Conservation (phyloP, 1,284 basidiomycete genomes). For the Rhizopogon hawkerae region DNA sequence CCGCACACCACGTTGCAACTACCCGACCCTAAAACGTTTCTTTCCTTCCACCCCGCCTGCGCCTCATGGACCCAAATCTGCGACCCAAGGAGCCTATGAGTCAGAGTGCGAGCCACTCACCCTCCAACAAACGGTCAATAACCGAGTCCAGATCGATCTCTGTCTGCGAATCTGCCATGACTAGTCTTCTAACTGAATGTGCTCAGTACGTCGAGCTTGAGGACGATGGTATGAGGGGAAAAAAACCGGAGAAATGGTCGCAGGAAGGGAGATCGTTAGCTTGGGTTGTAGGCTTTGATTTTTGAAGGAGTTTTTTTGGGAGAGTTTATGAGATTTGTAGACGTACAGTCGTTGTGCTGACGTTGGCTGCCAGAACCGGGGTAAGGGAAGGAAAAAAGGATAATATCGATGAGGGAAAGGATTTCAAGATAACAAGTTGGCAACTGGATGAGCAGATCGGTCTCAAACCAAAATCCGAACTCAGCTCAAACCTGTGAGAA, state of each 20-base stretch:
- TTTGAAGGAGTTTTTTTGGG: constrained; percentile 17
- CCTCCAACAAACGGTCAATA: constrained; percentile 94
- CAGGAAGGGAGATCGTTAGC: constrained; percentile 19
- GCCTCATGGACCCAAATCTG: constrained; percentile 5
- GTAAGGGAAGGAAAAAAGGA: constrained; percentile 9
- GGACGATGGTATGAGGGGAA: constrained; percentile 15
- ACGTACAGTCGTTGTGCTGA: constrained; percentile 12
- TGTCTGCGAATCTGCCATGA: constrained; percentile 58
- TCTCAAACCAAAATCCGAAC: constrained; percentile 28
- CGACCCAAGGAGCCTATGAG: constrained; percentile 15
- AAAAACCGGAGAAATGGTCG: constrained; percentile 15
- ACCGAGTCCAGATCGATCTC: constrained; percentile 98
- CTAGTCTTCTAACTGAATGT: constrained; percentile 2
- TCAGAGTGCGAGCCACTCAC: constrained; percentile 50
- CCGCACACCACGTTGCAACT: constrained; percentile 2
- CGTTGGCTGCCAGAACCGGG: constrained; percentile 20
- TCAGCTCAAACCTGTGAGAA: constrained; percentile 22
- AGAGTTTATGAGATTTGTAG: constrained; percentile 4
- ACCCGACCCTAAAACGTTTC: not conserved
- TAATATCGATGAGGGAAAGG: constrained; percentile 28
- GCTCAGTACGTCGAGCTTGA: constrained; percentile 12
- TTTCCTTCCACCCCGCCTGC: constrained; percentile 3
- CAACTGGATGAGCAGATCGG: constrained; percentile 24
- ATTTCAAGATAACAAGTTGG: constrained; percentile 26
- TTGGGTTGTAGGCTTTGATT: constrained; percentile 9